phyloP scores from a whole-genome alignment of 441 rosid species.

The Eruca vesicaria region DNA sequence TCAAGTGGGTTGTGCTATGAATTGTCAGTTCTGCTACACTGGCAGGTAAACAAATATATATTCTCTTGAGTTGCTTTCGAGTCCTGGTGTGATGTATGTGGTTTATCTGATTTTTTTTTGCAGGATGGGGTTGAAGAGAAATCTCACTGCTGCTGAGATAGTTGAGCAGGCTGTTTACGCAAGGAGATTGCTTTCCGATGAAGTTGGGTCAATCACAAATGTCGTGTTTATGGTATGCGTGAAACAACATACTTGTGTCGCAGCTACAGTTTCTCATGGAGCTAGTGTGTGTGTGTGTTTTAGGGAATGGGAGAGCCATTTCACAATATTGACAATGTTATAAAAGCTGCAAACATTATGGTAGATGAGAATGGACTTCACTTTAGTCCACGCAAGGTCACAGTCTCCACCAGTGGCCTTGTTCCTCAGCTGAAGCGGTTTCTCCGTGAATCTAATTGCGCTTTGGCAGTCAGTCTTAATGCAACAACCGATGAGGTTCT shows the following conservation, averaged over 20 bases:
- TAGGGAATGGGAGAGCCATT: constrained; percentile 99
- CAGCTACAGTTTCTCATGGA: background rate
- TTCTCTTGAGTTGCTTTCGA: background rate
- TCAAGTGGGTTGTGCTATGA: constrained; percentile 94
- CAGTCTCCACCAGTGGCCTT: constrained; percentile 91
- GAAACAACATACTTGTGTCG: background rate
- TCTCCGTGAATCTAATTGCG: constrained; percentile 69
- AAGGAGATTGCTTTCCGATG: constrained; percentile 53
- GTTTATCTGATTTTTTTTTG: background rate
- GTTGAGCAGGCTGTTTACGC: constrained; percentile 90
- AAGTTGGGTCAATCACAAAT: constrained; percentile 71
- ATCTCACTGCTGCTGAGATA: constrained; percentile 83
- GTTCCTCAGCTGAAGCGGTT: constrained; percentile 86
- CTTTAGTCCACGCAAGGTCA: constrained; percentile 91
- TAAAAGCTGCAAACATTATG: constrained; percentile 81
- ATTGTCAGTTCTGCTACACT: constrained; percentile 93
- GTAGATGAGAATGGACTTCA: constrained; percentile 89
- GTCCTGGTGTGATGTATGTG: background rate
- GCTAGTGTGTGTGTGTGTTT: constrained; percentile 3
- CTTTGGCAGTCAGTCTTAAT: constrained; percentile 92
- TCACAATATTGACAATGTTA: constrained; percentile 77
- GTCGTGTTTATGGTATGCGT: constrained; percentile 85
- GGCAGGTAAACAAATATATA: constrained; percentile 56
- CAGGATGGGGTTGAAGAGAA: constrained; percentile 88
- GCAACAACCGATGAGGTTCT: constrained; percentile 92